phyloP scores from a whole-genome alignment of 169 alveolate species.

The Plasmodium gonderi region DNA sequence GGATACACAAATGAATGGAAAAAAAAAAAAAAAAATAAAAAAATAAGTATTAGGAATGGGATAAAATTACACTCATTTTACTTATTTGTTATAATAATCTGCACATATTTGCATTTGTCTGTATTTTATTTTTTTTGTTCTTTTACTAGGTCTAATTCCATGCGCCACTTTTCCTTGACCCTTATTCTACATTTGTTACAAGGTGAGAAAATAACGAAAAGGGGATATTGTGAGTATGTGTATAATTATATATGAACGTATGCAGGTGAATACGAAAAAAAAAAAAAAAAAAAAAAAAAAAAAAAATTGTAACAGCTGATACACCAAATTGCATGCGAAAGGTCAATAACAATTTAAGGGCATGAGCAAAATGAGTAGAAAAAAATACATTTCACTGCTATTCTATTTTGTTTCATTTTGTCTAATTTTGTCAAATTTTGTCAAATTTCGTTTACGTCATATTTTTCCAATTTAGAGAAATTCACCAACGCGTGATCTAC shows the following conservation, averaged over 20 bases:
- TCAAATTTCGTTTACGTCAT: slow-evolving; percentile 3
- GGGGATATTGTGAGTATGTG: background rate
- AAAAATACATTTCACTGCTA: background rate
- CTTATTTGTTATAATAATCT: background rate
- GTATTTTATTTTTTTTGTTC: slow-evolving; percentile 6
- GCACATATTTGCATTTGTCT: background rate
- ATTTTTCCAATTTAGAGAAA: background rate
- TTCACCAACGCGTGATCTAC: slow-evolving; percentile 21
- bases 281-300: background rate
- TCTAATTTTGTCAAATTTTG: background rate
- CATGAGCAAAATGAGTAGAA: background rate
- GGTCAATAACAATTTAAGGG: too few species aligned
- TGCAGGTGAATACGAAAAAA: background rate
- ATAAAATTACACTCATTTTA: too few species aligned
- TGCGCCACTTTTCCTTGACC: background rate
- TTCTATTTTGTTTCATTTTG: background rate
- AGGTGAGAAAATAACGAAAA: background rate
- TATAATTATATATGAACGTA: background rate
- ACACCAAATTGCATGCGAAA: background rate
- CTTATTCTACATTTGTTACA: background rate
- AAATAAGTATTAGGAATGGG: too few species aligned
- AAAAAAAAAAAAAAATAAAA: background rate
- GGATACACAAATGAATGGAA: background rate
- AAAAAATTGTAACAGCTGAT: background rate
- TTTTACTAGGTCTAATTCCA: background rate